These are phyloP conservation scores for Bifiguratus adelaidae DNA, from an alignment of 192 early-diverging fungal genomes.

Conservation along the genomic window DNA sequence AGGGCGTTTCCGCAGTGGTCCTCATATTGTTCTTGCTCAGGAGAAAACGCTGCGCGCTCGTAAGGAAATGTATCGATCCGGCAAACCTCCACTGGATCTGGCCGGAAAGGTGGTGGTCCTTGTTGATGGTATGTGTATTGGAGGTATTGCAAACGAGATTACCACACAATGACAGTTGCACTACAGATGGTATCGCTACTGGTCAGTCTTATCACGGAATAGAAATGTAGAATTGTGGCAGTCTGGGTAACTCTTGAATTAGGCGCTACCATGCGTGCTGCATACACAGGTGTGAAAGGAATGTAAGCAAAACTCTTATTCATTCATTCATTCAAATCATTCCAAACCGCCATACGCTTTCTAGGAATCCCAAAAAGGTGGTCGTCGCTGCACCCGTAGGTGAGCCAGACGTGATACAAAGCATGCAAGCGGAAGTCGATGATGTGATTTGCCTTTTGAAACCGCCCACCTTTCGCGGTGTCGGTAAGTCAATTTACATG, in stretches of 20 bases:
- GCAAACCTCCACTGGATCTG: slow-evolving; percentile 4
- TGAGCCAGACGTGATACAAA: slow-evolving; percentile 1
- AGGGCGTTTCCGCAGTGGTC: background rate
- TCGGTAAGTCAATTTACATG: background rate
- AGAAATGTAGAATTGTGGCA: background rate
- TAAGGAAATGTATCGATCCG: slow-evolving; percentile 6
- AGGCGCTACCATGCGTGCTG: slow-evolving; percentile 8
- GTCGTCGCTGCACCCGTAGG: slow-evolving; percentile 9
- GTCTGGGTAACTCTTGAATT: slow-evolving; percentile 1
- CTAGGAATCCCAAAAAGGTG: slow-evolving; percentile 5
- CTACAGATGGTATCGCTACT: background rate
- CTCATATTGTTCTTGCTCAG: slow-evolving; percentile 1
- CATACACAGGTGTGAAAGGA: background rate
- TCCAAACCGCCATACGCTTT: background rate
- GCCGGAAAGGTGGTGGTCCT: slow-evolving; percentile 4
- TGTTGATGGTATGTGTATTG: slow-evolving; percentile 5
- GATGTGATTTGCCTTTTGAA: slow-evolving; percentile 3
- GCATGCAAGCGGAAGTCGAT: slow-evolving; percentile 3
- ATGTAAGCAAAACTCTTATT: background rate
- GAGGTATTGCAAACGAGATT: background rate
- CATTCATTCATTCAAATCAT: background rate
- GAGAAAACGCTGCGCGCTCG: background rate
- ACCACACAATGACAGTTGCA: background rate
- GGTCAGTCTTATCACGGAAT: background rate
- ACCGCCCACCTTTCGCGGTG: background rate